phyloP scores from a whole-genome alignment of 164 flowering plant species.

The Berberis vulgaris region DNA sequence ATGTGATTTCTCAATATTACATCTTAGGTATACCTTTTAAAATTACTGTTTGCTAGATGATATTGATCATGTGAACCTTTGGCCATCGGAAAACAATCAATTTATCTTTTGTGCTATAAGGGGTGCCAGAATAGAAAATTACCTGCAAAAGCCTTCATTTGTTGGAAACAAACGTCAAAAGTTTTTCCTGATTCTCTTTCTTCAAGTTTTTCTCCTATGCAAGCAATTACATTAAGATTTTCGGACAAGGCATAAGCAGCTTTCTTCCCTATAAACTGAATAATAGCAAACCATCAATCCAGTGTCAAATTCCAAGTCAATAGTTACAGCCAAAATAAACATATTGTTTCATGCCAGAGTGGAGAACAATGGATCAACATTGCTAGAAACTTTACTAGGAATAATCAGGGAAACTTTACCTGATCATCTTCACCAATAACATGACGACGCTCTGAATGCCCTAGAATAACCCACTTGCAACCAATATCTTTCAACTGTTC shows the following conservation, averaged over 20 bases:
- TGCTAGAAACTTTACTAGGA: neutral
- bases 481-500: conserved; percentile 89
- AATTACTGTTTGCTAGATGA: no score
- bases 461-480: conserved; percentile 96
- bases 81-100: no score
- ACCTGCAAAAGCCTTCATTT: conserved; percentile 90
- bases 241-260: conserved; percentile 89
- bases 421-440: conserved; percentile 87
- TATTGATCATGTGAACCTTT: no score
- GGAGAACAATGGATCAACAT: neutral
- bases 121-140: conserved; percentile 1
- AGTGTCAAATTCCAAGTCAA: neutral
- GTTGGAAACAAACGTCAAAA: conserved; percentile 89
- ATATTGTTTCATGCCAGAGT: neutral
- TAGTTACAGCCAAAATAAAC: neutral
- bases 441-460: conserved; percentile 95
- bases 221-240: conserved; percentile 87
- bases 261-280: conserved; percentile 95
- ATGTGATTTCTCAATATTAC: no score
- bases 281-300: conserved; percentile 4
- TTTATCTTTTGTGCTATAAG: neutral
- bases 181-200: conserved; percentile 97
- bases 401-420: conserved; percentile 26
- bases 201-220: conserved; percentile 83
- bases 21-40: no score